Percentiles rank a stretch among this genome's conserved stretches.
Evolutionary conservation across 2,329 filamentous ascomycete genomes (phyloP).

Genomic region (Sarocladium brachiariae): DNA sequence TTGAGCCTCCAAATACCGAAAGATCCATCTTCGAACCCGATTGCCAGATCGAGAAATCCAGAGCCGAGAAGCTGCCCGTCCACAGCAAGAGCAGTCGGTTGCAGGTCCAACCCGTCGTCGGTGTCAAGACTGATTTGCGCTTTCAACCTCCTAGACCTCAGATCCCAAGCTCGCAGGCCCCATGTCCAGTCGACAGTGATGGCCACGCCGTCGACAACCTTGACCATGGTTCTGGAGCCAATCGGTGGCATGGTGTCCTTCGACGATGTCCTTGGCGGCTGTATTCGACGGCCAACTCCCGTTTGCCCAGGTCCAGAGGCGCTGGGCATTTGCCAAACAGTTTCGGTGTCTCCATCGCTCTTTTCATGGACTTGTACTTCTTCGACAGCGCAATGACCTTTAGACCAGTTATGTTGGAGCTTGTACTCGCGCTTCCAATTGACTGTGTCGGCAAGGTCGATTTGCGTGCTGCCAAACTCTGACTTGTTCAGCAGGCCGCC

Average conservation of each 20-base stretch:
- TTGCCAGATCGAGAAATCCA: slow-evolving; percentile 48
- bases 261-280: slow-evolving; percentile 12
- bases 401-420: slow-evolving; percentile 84
- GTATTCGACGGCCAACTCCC: not conserved
- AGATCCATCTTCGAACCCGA: slow-evolving; percentile 67
- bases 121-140: slow-evolving; percentile 37
- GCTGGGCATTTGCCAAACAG: too few species aligned
- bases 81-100: slow-evolving; percentile 60
- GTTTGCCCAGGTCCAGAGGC: not conserved
- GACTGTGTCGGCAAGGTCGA: slow-evolving; percentile 30
- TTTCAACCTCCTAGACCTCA: slow-evolving; percentile 56
- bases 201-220: slow-evolving; percentile 68
- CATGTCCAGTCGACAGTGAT: slow-evolving; percentile 64
- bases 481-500: slow-evolving; percentile 46
- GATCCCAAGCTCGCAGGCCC: slow-evolving; percentile 73
- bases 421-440: slow-evolving; percentile 90
- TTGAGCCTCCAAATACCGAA: slow-evolving; percentile 64
- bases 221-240: slow-evolving; percentile 61
- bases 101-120: slow-evolving; percentile 15
- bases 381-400: slow-evolving; percentile 71
- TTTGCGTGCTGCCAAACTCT: slow-evolving; percentile 21
- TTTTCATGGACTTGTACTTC: slow-evolving; percentile 57
- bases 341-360: not conserved
- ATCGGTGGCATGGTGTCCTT: not conserved
- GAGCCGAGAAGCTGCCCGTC: slow-evolving; percentile 42